Evolutionary conservation across 345 rosid species (phyloP), one percentile per base, ranked within the genome.

Genomic region (Syzygium grande): DNA sequence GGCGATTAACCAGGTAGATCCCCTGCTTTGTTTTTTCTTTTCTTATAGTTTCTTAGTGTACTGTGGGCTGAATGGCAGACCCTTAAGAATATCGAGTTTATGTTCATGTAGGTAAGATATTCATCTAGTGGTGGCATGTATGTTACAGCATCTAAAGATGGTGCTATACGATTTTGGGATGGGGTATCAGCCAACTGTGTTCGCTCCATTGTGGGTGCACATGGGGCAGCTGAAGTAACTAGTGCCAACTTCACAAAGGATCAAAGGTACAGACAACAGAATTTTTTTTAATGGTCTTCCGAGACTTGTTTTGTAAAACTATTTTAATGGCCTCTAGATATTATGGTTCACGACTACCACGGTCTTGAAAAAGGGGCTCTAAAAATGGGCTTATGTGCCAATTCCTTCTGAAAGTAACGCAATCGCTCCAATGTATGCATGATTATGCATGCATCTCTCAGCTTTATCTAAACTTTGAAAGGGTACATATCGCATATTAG

Each of bases 111-210:
- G 99, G 98, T 97, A 90, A 92, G 99, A 87, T 97, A 95, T 94
- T 95, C 98, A 52, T 91, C 98, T 43, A 92, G 94, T 0, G 99
- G 98, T 84, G 91, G 95, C 86, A 90, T 95, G 92, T 95, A 97
- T 85, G 95, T 95, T 49, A 93, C 98, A 54, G 97, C 98, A 86
- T 95, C 97, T 85, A 97, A 97, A 90, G 99, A 97, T 90, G 95
- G 99, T 86, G 92, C 93, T 88, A 89, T 95, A 87, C 92, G 95
- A 86, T 92, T 97, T 83, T 95, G 94, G 95, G 99, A 94, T 85
- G 98, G 98, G 84, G 91, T 94, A 15, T 95, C 90, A 25, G 94
- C 98, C 52, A 92, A 87, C 87, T 94, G 97, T 88, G 88, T 94
- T 85, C 97, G 97, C 46, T 90, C 97, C 86, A 92, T 95, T 41